phyloP scores from a whole-genome alignment of 2,329 filamentous ascomycete species.

The Monilinia vaccinii-corymbosi region DNA sequence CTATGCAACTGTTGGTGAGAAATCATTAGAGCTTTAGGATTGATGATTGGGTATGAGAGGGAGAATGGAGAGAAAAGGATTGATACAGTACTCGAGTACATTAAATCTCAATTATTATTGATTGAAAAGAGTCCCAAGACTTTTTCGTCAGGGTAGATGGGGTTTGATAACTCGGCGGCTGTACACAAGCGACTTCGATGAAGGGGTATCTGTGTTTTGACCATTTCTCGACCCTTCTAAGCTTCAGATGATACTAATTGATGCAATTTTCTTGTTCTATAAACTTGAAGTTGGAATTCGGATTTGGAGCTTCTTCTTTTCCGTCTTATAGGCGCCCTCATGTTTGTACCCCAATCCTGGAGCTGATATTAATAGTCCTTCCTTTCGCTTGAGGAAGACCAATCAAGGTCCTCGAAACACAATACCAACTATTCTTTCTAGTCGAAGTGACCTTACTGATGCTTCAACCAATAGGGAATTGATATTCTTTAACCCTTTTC shows the following conservation, averaged over 20 bases:
- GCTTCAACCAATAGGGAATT: background rate
- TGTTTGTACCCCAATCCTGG: background rate
- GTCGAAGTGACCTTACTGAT: background rate
- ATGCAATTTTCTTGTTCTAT: background rate
- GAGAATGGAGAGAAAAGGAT: background rate
- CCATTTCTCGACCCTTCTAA: background rate
- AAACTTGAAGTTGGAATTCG: background rate
- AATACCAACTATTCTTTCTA: background rate
- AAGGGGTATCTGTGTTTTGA: background rate
- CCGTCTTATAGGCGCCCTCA: background rate
- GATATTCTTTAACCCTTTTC: background rate
- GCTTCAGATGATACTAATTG: background rate
- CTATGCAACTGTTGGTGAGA: background rate
- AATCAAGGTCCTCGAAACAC: conserved; percentile 1
- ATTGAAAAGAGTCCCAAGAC: background rate
- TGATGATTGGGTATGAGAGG: background rate
- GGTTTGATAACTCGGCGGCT: background rate
- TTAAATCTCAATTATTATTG: background rate
- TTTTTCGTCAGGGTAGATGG: background rate
- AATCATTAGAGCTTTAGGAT: background rate
- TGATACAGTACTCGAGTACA: too few relatives aligned
- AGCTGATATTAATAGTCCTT: background rate
- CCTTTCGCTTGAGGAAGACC: conserved; percentile 1
- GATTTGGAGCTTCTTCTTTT: background rate
- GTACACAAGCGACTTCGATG: conserved; percentile 1